These are phyloP conservation scores for Calocybe indica DNA, from an alignment of 768 basidiomycete genomes.

Conservation along the genomic window DNA sequence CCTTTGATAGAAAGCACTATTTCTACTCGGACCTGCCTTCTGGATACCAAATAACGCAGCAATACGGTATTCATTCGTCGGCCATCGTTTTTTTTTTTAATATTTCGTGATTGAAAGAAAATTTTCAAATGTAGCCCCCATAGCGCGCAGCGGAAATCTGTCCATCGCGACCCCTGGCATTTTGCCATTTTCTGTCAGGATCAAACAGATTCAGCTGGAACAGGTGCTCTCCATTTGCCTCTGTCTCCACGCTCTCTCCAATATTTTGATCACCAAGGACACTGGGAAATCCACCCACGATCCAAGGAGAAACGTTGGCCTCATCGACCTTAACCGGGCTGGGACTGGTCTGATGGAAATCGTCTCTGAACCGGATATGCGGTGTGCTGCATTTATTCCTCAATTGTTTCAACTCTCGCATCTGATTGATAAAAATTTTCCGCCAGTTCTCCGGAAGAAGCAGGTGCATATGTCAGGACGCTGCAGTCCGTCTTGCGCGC, in stretches of 20 bases:
- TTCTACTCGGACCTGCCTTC: slow-evolving; percentile 93
- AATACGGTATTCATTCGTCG: slow-evolving; percentile 54
- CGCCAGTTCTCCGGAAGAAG: slow-evolving; percentile 76
- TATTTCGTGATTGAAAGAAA: neutral
- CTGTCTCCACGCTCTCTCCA: neutral
- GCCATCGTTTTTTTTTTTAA: slow-evolving; percentile 7
- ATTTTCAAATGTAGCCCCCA: slow-evolving; percentile 48
- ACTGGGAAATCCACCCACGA: slow-evolving; percentile 81
- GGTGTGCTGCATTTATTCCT: slow-evolving; percentile 27
- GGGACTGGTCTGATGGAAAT: slow-evolving; percentile 93
- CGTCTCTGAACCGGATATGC: slow-evolving; percentile 89
- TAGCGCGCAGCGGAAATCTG: slow-evolving; percentile 61
- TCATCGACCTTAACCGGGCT: slow-evolving; percentile 87
- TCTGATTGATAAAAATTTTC: slow-evolving; percentile 7
- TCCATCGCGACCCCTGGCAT: slow-evolving; percentile 37
- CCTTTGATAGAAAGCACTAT: slow-evolving; percentile 97
- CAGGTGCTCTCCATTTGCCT: slow-evolving; percentile 50
- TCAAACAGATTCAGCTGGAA: slow-evolving; percentile 93
- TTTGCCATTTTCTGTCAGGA: slow-evolving; percentile 49
- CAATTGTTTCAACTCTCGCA: neutral
- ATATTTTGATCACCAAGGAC: slow-evolving; percentile 44
- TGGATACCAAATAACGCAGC: slow-evolving; percentile 97
- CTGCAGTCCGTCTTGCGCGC: slow-evolving; percentile 79
- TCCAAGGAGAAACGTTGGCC: slow-evolving; percentile 41
- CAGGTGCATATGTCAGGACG: slow-evolving; percentile 77